Percentiles rank a stretch among this genome's conserved stretches.
These are phyloP conservation scores for Alternaria conjuncta DNA, from an alignment of 2,329 filamentous ascomycete genomes.

Conservation along the genomic window DNA sequence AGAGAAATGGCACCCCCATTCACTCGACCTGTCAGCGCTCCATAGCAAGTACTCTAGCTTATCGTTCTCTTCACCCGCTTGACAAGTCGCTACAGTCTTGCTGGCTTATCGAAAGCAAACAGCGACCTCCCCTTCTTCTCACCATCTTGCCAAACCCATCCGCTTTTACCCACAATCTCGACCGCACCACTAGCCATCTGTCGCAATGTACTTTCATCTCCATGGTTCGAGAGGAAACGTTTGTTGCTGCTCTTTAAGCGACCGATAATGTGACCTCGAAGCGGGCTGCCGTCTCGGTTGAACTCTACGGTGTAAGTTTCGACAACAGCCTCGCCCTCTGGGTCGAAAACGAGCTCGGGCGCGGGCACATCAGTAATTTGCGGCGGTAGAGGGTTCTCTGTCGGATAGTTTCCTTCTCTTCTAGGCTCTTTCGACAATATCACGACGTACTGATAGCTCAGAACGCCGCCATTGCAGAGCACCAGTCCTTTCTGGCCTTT, in stretches of 20 bases:
- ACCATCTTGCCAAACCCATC: conserved; percentile 51
- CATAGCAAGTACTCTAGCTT: not conserved
- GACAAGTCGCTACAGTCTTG: conserved; percentile 16
- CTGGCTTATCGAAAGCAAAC: conserved; percentile 35
- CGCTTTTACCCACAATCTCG: conserved; percentile 59
- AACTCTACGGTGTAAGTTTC: conserved; percentile 70
- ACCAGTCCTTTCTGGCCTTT: conserved; percentile 61
- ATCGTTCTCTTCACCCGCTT: not conserved
- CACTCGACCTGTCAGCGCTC: not conserved
- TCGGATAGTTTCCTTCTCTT: conserved; percentile 55
- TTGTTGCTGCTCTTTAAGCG: conserved; percentile 55
- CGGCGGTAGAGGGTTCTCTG: conserved; percentile 54
- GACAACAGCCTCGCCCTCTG: conserved; percentile 59
- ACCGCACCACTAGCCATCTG: conserved; percentile 51
- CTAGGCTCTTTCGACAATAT: conserved; percentile 60
- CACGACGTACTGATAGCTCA: conserved; percentile 70
- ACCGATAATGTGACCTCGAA: conserved; percentile 60
- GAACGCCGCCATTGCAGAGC: conserved; percentile 69
- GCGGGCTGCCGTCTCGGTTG: conserved; percentile 57
- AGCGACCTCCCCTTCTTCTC: conserved; percentile 35
- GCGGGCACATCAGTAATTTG: conserved; percentile 49
- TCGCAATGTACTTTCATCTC: conserved; percentile 56
- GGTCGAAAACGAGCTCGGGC: conserved; percentile 48
- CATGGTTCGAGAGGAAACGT: conserved; percentile 65
- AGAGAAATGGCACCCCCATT: not conserved